Base-by-base conservation (phyloP, 1,284 basidiomycete genomes). In the Irpex rosettiformis region DNA sequence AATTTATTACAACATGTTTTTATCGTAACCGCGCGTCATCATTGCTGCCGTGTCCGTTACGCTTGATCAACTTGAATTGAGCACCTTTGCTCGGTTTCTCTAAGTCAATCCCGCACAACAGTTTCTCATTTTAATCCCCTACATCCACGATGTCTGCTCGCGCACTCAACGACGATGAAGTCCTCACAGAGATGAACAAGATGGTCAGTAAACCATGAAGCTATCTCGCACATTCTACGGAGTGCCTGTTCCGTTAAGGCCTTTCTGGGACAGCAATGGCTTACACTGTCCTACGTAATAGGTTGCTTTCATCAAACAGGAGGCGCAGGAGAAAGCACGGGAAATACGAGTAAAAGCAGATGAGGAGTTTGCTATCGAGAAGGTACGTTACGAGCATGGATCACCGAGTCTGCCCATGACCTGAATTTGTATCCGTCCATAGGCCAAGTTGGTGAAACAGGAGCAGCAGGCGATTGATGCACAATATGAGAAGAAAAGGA, bases 121-220 rank as follows among this genome's bases (percentile, higher is more conserved):
- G 27, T 55, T n/a, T 47, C 54, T 16, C 6, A 8, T 45, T 2
- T 43, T 13, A 21, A n/a, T 21, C 21, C 25, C 3, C 27, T 16
- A 7, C 21, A 45, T 37, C 21, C 22, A 13, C 10, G 62, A 89
- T 87, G 85, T 76, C 83, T 54, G 70, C 75, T 55, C 77, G 88
- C 65, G 86, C 94, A 22, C 80, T 98, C 65, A 96, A 96, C 72
- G 96, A 98, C 71, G 94, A 96, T 69, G 96, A 98, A 78, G 96
- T 98, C 40, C 81, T 95, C 71, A 91, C 79, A 68, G 96, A 98
- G 83, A 94, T 98, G 93, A 97, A 95, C 81, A 98, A 98, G 88
- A 98, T 98, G 96, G 96, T 94, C 55, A 58, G 81, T 73, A 45
- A 22, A 11, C 8, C 43, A n/a, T 45, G 16, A 11, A 11, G 28